Base-by-base conservation (phyloP, 345 rosid species). In the Boechera stricta region DNA sequence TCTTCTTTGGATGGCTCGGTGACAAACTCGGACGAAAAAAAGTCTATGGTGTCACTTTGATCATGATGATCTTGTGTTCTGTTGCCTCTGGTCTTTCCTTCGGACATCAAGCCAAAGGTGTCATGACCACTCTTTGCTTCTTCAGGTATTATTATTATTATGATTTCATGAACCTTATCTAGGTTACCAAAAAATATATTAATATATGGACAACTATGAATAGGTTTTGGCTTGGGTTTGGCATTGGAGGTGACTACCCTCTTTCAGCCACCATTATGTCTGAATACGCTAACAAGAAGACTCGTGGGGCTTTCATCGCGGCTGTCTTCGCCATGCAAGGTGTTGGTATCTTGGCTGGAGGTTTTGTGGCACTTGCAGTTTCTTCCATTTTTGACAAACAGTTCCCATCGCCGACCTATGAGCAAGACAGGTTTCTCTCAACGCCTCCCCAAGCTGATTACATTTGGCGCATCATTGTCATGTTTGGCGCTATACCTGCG, bases 321-420 rank as follows among this genome's bases (percentile, higher is more conserved):
- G 91, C 93, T 0, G 95, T 91, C 45, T 91, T 91, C n/a, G 91
- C 94, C 0, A 88, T 91, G 97, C 97, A 89, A 82, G 93, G 97
- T 33, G 62, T 91, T n/a, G 93, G 97, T 21, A 91, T 91, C 72
- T 77, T 91, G 75, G 83, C 75, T 2, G 94, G 94, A 24, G 93
- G 92, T 16, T 38, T 86, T 24, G 87, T 88, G 7, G 90, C 88
- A 3, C 71, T 86, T 12, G 26, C 80, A 0, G 79, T 87, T 0
- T 79, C 92, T 16, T 31, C 75, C 0, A 72, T 74, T 0, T 89
- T 89, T 11, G 75, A 83, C 58, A 61, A 82, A 12, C 33, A 57
- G 31, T 91, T 67, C 67, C 87, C 86, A 16, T 45, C 90, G 3
- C 91, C 86, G 0, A 9, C 79, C 5, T 91, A 81, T 57, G 45